These are phyloP conservation scores for Astrothelium subdiscretum DNA, from an alignment of 495 filamentous ascomycete species.

Conservation along the genomic window DNA sequence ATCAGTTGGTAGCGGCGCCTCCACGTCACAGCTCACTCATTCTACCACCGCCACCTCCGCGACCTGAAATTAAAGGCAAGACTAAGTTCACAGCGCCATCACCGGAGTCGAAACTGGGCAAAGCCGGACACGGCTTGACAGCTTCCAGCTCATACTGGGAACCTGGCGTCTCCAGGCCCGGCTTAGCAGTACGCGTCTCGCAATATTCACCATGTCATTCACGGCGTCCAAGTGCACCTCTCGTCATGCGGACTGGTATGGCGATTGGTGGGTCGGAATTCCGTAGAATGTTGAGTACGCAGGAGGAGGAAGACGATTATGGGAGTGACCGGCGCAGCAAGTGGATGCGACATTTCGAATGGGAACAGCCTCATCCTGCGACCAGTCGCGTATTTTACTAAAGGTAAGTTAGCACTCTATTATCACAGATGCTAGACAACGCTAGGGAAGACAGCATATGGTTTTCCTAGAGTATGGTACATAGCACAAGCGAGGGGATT, in stretches of 20 bases:
- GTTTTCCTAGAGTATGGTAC: neutral
- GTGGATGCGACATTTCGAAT: neutral
- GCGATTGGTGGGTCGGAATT: neutral
- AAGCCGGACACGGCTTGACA: too few relatives aligned
- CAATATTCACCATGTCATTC: neutral
- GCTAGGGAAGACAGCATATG: neutral
- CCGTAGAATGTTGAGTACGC: neutral
- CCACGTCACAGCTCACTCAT: neutral
- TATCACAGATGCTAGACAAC: neutral
- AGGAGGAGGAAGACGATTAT: neutral
- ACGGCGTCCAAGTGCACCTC: neutral
- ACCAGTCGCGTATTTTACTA: neutral
- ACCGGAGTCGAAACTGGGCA: too few relatives aligned
- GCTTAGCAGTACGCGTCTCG: neutral
- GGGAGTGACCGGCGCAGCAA: neutral
- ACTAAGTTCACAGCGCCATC: too few relatives aligned
- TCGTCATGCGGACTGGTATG: neutral
- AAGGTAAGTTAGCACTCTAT: neutral
- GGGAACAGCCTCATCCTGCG: neutral
- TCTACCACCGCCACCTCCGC: neutral
- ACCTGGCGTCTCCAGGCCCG: neutral
- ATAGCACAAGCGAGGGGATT: neutral
- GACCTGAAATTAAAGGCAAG: too few relatives aligned
- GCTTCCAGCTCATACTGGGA: neutral
- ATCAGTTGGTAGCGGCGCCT: neutral